These are phyloP conservation scores for Flaveria floridana DNA, from an alignment of 140 eudicot genomes.

Conservation along the genomic window DNA sequence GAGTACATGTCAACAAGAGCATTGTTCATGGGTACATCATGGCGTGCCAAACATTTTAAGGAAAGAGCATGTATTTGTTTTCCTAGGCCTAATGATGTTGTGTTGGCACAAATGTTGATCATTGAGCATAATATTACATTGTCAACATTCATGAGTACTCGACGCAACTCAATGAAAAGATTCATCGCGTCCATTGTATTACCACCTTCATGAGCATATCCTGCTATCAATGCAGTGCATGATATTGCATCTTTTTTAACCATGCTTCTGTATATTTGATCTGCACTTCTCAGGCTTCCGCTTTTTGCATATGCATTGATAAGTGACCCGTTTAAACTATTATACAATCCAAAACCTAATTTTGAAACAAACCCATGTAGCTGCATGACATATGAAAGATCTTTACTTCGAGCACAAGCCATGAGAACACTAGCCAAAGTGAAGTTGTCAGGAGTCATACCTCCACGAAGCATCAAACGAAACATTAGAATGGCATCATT, in stretches of 20 bases:
- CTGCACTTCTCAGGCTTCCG: slow-evolving; percentile 46
- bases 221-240: slow-evolving; percentile 65
- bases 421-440: slow-evolving; percentile 56
- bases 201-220: slow-evolving; percentile 51
- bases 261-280: slow-evolving; percentile 44
- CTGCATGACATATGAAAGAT: slow-evolving; percentile 36
- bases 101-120: slow-evolving; percentile 62
- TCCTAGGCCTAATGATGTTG: slow-evolving; percentile 50
- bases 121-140: slow-evolving; percentile 52
- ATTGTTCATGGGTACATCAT: slow-evolving; percentile 51
- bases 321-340: slow-evolving; percentile 49
- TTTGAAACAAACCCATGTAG: slow-evolving; percentile 50
- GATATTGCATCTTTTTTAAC: slow-evolving; percentile 48
- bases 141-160: slow-evolving; percentile 34
- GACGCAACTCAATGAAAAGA: slow-evolving; percentile 49
- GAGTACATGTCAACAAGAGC: slow-evolving; percentile 77
- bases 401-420: slow-evolving; percentile 34
- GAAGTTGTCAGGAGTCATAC: slow-evolving; percentile 60
- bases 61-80: slow-evolving; percentile 58
- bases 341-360: slow-evolving; percentile 48
- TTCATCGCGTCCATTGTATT: slow-evolving; percentile 39
- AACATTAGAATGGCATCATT: slow-evolving; percentile 44
- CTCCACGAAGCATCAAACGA: slow-evolving; percentile 55
- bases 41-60: slow-evolving; percentile 34
- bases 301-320: slow-evolving; percentile 60